phyloP scores from a whole-genome alignment of 805 yeast genomes.

The Suhomyces prunicola region DNA sequence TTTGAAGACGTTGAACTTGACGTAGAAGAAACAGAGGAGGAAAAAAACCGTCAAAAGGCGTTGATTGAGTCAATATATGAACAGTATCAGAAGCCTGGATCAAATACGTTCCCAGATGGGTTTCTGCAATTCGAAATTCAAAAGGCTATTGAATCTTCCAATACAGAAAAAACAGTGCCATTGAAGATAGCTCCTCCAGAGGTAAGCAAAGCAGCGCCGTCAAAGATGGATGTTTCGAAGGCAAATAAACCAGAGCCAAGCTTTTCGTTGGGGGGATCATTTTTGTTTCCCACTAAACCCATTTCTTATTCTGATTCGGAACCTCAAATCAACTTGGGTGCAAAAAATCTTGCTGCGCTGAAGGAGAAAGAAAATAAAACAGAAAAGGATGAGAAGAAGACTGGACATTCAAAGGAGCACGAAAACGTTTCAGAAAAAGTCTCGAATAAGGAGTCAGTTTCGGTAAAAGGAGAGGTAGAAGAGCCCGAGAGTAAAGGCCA shows the following conservation, averaged over 20 bases:
- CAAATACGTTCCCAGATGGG: not conserved
- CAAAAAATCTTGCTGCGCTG: not conserved
- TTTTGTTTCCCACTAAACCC: not conserved
- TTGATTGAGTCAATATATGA: conserved; percentile 37
- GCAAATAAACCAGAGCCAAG: not conserved
- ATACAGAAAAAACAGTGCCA: conserved; percentile 33
- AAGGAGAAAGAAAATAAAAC: not conserved
- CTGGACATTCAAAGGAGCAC: not conserved
- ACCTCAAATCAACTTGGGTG: not conserved
- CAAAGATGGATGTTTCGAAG: not conserved
- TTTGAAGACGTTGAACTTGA: conserved; percentile 25
- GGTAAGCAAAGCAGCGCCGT: not conserved
- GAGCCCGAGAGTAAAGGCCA: not conserved
- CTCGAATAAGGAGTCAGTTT: not conserved
- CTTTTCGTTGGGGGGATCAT: conserved; percentile 1
- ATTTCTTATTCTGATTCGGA: not conserved
- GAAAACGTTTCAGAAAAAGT: not conserved
- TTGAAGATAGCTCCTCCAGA: not conserved
- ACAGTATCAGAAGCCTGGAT: conserved; percentile 15
- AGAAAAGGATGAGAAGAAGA: not conserved
- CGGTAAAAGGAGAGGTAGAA: not conserved
- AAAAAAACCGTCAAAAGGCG: conserved; percentile 24
- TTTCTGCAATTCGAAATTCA: conserved; percentile 39
- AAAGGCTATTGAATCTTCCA: conserved; percentile 47
- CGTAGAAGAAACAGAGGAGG: conserved; percentile 24